These are phyloP conservation scores for Alloteropsis angusta DNA, from an alignment of 202 grass and related monocot species.

Conservation along the genomic window DNA sequence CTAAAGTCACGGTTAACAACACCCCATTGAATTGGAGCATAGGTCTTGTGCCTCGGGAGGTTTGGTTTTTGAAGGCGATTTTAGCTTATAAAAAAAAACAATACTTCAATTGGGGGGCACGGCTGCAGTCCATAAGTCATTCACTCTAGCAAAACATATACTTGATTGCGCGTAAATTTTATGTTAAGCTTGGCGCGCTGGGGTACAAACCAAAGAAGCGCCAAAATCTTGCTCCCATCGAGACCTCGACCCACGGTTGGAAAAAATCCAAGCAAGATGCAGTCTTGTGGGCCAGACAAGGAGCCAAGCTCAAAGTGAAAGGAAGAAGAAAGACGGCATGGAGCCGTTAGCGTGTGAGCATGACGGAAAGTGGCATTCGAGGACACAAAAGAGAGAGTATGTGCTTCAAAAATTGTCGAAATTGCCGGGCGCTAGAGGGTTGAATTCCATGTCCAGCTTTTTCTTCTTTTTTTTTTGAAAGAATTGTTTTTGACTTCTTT, in stretches of 20 bases:
- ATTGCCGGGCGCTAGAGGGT: too few species aligned
- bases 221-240: background rate
- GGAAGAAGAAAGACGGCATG: background rate
- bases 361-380: background rate
- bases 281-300: background rate
- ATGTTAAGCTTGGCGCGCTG: background rate
- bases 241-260: background rate
- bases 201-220: background rate
- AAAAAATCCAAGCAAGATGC: background rate
- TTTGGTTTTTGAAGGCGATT: background rate
- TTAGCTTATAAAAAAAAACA: background rate
- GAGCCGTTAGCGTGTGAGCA: background rate
- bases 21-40: background rate
- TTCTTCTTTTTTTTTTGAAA: too few species aligned
- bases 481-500: too few species aligned
- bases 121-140: too few species aligned
- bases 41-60: background rate
- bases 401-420: too few species aligned
- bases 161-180: too few species aligned
- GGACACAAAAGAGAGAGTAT: too few species aligned
- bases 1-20: background rate
- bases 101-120: too few species aligned
- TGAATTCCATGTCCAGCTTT: too few species aligned
- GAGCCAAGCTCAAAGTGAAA: background rate
- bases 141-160: too few species aligned